Conservation (phyloP, 2,329 filamentous ascomycete genomes). For the Aspergillus pseudotamarii region DNA sequence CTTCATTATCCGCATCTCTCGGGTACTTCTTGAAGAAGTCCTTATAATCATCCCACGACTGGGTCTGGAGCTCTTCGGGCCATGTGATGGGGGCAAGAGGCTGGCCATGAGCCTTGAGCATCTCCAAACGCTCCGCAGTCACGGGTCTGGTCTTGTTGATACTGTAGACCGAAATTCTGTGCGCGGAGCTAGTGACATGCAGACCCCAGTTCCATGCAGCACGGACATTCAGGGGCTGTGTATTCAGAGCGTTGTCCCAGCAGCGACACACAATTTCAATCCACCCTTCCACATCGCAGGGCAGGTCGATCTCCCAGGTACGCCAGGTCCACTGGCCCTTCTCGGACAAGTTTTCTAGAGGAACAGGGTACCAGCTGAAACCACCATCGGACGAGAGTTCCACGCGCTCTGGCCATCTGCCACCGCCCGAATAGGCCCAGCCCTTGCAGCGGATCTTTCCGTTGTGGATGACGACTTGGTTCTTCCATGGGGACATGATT, state of each 20-base stretch:
- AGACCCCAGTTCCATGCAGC: slow-evolving; percentile 55
- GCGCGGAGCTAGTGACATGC: slow-evolving; percentile 43
- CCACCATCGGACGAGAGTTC: slow-evolving; percentile 67
- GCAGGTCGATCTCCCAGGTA: slow-evolving; percentile 64
- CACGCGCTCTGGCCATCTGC: slow-evolving; percentile 63
- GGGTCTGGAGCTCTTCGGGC: not conserved
- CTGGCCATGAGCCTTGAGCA: not conserved
- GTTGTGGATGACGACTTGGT: slow-evolving; percentile 63
- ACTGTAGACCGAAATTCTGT: slow-evolving; percentile 43
- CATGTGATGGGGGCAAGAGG: not conserved
- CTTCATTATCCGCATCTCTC: not conserved
- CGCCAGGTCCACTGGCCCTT: slow-evolving; percentile 69
- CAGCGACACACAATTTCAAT: slow-evolving; percentile 61
- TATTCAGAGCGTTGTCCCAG: slow-evolving; percentile 66
- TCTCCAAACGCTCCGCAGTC: slow-evolving; percentile 32
- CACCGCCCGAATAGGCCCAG: slow-evolving; percentile 63
- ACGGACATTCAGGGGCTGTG: slow-evolving; percentile 59
- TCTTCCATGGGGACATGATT: slow-evolving; percentile 65
- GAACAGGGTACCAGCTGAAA: slow-evolving; percentile 66
- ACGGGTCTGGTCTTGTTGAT: slow-evolving; percentile 34
- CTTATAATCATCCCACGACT: not conserved
- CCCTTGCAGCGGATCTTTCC: slow-evolving; percentile 61
- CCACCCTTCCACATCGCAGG: slow-evolving; percentile 65
- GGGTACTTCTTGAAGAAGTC: not conserved
- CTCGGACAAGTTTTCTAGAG: slow-evolving; percentile 59